Conservation (phyloP, 2,329 filamentous ascomycete species). For the Scedosporium boydii region DNA sequence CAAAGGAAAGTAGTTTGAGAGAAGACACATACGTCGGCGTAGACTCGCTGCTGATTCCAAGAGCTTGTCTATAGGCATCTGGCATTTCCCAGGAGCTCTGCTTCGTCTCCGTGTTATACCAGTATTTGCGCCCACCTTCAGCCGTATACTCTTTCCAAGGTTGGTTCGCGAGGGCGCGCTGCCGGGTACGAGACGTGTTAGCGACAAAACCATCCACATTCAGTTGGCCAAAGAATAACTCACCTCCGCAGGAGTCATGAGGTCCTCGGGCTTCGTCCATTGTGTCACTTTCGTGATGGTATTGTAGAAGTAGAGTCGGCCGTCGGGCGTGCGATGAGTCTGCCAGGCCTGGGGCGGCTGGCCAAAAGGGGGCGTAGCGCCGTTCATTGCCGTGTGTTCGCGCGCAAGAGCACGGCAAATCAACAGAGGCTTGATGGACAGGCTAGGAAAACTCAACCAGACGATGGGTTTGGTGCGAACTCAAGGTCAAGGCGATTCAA, state of each 20-base stretch:
- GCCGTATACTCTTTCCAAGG: conserved; percentile 91
- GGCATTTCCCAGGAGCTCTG: conserved; percentile 95
- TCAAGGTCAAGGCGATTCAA: neutral
- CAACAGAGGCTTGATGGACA: neutral
- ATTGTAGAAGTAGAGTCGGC: conserved; percentile 88
- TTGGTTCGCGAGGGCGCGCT: conserved; percentile 73
- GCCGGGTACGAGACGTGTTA: conserved; percentile 5
- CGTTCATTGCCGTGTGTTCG: conserved; percentile 42
- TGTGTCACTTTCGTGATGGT: conserved; percentile 74
- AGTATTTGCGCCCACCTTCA: conserved; percentile 83
- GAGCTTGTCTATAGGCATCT: conserved; percentile 65
- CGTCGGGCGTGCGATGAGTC: conserved; percentile 72
- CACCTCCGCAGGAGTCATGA: conserved; percentile 79
- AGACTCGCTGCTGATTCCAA: conserved; percentile 46
- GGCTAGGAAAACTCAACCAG: neutral
- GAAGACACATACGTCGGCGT: conserved; percentile 29
- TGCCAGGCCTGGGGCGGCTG: conserved; percentile 59
- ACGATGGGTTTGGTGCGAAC: neutral
- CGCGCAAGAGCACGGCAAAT: neutral
- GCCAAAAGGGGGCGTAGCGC: conserved; percentile 33
- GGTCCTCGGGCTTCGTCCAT: conserved; percentile 88
- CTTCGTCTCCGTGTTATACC: conserved; percentile 87
- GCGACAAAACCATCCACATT: neutral
- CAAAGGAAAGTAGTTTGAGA: conserved; percentile 1
- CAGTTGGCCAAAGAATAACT: conserved; percentile 10